Base-by-base conservation (phyloP, 2,329 filamentous ascomycete species). In the Sporothrix pallida region DNA sequence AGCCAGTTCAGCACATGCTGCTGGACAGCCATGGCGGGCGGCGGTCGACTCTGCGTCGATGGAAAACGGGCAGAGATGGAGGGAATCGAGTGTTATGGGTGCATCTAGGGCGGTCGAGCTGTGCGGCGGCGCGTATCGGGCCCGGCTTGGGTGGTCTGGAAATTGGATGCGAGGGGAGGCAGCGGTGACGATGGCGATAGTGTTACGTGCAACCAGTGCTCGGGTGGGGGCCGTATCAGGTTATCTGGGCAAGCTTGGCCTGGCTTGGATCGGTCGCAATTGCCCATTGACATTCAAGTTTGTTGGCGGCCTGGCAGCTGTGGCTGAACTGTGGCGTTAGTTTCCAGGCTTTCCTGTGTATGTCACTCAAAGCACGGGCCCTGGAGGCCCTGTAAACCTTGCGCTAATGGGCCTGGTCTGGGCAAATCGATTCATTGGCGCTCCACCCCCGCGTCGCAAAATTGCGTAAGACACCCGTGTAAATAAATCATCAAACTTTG, bases 1-100 rank as follows among this genome's bases (percentile, higher is more conserved):
- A 98, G 90, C 95, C 95, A 98, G 84, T 94, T 95, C 79, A 98
- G 87, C 75, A 97, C 92, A 84, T 94, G 93, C 83, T 97, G 94
- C 79, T 93, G 92, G 80, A 97, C 93, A 78, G 91, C 89, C 87
- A 90, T 90, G 48, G 67, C 48, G 26, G 67, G 67, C 67, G 26
- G 67, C 67, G 10, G 48, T 54, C 67, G 67, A 37, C 20, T 17
- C 48, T 37, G 48, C 48, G 48, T 52, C 67, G 67, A 37, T 6
- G 13, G 15, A 44, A n/a, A 17, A 17, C 7, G 8, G 7, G 26
- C 4, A 17, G 6, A 13, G 31, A 20, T 3, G 20, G 9, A 20
- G 26, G 20, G 9, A 20, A 15, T 31, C 2, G 67, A 31, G 8
- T 48, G 8, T 69, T 37, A 52, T 26, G 17, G 42, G 23, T 5